Percentiles rank a stretch among this genome's conserved stretches.
phyloP scores from a whole-genome alignment of 257 asterid genomes.

The Lycium barbarum region DNA sequence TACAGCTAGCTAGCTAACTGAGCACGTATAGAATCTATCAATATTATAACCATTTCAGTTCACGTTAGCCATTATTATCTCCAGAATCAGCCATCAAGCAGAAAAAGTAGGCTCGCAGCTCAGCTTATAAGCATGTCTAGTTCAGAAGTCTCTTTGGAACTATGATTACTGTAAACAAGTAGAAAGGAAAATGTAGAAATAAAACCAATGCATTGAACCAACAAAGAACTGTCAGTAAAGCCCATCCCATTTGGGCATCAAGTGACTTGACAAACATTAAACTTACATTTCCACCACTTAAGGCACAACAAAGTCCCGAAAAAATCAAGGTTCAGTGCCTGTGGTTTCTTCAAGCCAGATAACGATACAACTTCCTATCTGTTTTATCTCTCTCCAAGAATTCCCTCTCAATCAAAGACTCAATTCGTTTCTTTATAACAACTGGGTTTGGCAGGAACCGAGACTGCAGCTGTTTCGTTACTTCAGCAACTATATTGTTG shows the following conservation, averaged over 20 bases:
- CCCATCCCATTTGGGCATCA: conserved; percentile 20
- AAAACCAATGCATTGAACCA: neutral
- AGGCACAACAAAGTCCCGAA: neutral
- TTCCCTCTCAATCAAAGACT: conserved; percentile 44
- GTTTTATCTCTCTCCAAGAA: conserved; percentile 46
- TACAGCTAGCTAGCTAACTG: neutral
- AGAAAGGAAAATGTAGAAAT: neutral
- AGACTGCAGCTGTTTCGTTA: conserved; percentile 43
- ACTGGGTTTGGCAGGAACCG: conserved; percentile 47
- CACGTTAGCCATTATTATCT: neutral
- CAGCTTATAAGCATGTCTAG: neutral
- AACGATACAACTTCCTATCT: conserved; percentile 47
- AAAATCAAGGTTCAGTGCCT: conserved; percentile 5
- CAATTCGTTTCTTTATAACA: conserved; percentile 44
- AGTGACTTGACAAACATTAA: conserved; percentile 14
- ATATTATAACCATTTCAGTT: neutral
- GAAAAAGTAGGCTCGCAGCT: neutral
- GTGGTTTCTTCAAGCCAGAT: conserved; percentile 41
- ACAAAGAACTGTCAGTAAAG: conserved; percentile 17
- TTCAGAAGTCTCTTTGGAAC: neutral
- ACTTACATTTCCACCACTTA: neutral
- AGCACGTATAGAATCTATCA: neutral
- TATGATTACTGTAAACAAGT: neutral
- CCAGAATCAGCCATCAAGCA: neutral
- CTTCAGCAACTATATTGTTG: conserved; percentile 45